A percentile compares a stretch with the other conserved stretches of the same genome.
These are phyloP conservation scores for Aspergillus cavernicola DNA, from an alignment of 495 filamentous ascomycete genomes.

Conservation along the genomic window DNA sequence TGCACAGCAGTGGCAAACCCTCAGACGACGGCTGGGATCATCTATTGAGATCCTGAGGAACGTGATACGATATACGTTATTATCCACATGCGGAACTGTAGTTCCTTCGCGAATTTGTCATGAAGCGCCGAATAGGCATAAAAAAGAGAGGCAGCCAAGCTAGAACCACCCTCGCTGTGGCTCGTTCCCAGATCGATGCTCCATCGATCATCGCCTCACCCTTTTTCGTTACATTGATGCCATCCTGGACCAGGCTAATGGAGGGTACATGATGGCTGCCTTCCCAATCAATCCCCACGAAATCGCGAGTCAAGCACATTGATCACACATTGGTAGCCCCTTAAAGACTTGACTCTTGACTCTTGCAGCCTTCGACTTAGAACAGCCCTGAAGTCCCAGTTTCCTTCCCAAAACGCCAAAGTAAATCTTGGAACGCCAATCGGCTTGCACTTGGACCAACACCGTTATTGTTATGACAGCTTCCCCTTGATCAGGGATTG, in stretches of 20 bases:
- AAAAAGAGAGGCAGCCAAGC: not conserved
- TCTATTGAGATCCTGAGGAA: not conserved
- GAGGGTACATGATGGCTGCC: not conserved
- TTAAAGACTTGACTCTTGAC: not conserved
- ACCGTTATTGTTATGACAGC: conserved; percentile 3
- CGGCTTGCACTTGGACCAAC: not conserved
- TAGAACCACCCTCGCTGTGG: not conserved
- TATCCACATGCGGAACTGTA: conserved; percentile 9
- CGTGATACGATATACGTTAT: not conserved
- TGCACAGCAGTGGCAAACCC: not conserved
- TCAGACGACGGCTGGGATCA: not conserved
- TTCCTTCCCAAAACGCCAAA: not conserved
- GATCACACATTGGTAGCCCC: not conserved
- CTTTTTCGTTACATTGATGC: not conserved
- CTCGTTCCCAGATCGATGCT: not conserved
- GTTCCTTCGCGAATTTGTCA: conserved; percentile 9
- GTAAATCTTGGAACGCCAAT: not conserved
- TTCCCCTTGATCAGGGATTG: not conserved
- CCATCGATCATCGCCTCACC: conserved; percentile 7
- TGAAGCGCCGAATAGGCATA: not conserved
- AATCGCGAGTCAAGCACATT: not conserved
- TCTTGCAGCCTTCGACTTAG: not conserved
- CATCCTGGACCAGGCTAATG: not conserved
- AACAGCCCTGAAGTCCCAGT: not conserved
- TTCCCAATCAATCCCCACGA: not conserved